Evolutionary conservation across 2,329 filamentous ascomycete genomes (phyloP).

Genomic region (Neonectria sp.): DNA sequence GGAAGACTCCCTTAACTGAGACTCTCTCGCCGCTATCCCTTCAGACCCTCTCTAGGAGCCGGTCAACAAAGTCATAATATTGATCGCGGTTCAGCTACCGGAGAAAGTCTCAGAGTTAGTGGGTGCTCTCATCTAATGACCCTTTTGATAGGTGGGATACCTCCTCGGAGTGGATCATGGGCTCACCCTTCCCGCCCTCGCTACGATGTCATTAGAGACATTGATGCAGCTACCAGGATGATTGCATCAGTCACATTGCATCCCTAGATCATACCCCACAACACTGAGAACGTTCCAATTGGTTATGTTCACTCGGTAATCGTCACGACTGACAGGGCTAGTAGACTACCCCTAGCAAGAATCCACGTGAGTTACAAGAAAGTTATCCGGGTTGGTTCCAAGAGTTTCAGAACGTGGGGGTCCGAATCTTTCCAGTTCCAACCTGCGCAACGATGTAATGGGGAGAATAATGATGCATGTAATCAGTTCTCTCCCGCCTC

Average conservation of each 20-base stretch:
- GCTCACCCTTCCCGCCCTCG: background rate
- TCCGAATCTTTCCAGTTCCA: background rate
- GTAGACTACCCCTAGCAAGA: background rate
- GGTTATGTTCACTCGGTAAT: background rate
- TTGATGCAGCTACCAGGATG: background rate
- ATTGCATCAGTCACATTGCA: background rate
- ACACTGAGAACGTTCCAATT: background rate
- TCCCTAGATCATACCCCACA: background rate
- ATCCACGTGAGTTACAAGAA: background rate
- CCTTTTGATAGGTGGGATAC: background rate
- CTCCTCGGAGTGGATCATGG: background rate
- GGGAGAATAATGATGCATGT: background rate
- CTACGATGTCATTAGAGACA: constrained; percentile 1
- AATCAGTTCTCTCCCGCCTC: background rate
- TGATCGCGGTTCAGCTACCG: background rate
- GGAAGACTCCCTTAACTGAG: background rate
- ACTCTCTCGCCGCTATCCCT: background rate
- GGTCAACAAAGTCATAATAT: background rate
- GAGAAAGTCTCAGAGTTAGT: background rate
- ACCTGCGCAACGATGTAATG: background rate
- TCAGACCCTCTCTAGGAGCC: background rate
- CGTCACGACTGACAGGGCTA: background rate
- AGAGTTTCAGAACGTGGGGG: background rate
- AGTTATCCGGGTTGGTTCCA: background rate
- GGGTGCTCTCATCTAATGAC: background rate